A percentile compares a stretch with the other conserved stretches of the same genome.
These are phyloP conservation scores for Kwoniella dejecticola DNA, from an alignment of 768 basidiomycete genomes.

Conservation along the genomic window DNA sequence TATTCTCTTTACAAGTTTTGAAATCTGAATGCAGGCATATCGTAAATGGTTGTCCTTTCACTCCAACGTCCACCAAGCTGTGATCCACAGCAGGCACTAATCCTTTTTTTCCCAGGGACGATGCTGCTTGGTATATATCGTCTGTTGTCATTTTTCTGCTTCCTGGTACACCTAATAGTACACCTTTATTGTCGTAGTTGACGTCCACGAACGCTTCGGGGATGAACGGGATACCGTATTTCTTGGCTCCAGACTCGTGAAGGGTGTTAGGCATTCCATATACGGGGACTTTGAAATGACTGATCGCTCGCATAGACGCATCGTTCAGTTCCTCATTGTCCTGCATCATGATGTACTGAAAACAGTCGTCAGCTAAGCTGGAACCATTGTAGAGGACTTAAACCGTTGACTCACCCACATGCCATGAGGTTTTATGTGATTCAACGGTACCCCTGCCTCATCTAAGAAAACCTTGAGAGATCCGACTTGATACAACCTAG, in stretches of 20 bases:
- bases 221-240: constrained; percentile 65
- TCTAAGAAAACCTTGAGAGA: constrained; percentile 66
- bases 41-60: constrained; percentile 64
- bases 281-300: constrained; percentile 64
- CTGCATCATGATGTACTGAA: constrained; percentile 64
- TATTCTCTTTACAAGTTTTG: constrained; percentile 54
- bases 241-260: constrained; percentile 64
- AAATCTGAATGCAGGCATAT: constrained; percentile 55
- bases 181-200: constrained; percentile 60
- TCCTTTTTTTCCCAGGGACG: constrained; percentile 21
- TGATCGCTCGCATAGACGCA: constrained; percentile 62
- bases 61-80: constrained; percentile 27
- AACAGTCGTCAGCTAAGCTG: constrained; percentile 58
- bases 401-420: constrained; percentile 41
- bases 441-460: constrained; percentile 60
- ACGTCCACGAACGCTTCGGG: constrained; percentile 63
- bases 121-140: constrained; percentile 33
- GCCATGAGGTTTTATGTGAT: constrained; percentile 61
- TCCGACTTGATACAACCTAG: constrained; percentile 71
- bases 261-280: constrained; percentile 66
- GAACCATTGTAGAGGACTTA: too few relatives aligned
- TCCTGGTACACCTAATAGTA: constrained; percentile 37
- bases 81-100: constrained; percentile 31
- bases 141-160: constrained; percentile 27
- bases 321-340: constrained; percentile 64